Conservation (phyloP, 352 stramenopile genomes). For the Phytophthora nicotianae region DNA sequence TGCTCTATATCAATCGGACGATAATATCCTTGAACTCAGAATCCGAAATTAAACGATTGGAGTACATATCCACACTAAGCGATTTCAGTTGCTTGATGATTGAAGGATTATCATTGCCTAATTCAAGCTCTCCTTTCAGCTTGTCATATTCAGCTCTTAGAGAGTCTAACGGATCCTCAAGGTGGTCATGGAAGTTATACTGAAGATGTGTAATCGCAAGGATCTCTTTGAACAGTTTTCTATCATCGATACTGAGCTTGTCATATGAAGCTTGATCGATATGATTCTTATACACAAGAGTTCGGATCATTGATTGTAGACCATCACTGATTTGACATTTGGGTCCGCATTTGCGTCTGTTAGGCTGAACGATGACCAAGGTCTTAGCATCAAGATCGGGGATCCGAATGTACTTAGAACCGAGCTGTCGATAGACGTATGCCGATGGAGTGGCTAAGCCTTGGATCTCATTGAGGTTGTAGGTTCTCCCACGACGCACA, state of each 20-base stretch:
- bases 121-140: too few relatives aligned
- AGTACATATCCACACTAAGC: constrained; percentile 26
- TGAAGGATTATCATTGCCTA: too few relatives aligned
- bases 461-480: too few relatives aligned
- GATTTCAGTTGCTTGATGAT: constrained; percentile 17
- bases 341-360: too few relatives aligned
- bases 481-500: too few relatives aligned
- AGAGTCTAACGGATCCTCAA: constrained; percentile 12
- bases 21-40: constrained; percentile 25
- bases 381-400: too few relatives aligned
- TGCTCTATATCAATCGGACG: constrained; percentile 14
- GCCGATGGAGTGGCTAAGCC: too few relatives aligned
- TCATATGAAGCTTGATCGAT: constrained; percentile 21
- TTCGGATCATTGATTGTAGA: constrained; percentile 14
- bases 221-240: constrained; percentile 15
- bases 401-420: too few relatives aligned
- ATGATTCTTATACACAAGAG: constrained; percentile 9
- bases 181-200: too few relatives aligned
- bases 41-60: constrained; percentile 25
- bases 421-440: too few relatives aligned
- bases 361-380: too few relatives aligned
- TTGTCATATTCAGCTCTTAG: constrained; percentile 15
- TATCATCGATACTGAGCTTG: constrained; percentile 16
- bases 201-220: constrained; percentile 12
- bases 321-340: constrained; percentile 15